Evolutionary conservation across 2,329 filamentous ascomycete genomes (phyloP).

Genomic region (Ophiostoma perfectum): DNA sequence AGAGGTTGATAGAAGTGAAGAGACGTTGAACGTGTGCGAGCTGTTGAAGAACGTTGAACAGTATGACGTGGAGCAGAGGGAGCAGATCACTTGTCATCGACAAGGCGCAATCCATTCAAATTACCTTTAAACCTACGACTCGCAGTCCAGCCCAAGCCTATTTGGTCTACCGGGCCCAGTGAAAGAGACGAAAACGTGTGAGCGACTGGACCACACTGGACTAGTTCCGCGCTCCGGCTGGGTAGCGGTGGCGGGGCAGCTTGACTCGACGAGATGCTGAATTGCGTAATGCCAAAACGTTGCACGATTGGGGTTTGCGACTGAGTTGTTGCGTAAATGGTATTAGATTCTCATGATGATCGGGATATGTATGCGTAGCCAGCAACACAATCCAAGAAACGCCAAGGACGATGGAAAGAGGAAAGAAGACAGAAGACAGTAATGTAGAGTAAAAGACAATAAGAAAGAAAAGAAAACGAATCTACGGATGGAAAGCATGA

Average conservation of each 20-base stretch:
- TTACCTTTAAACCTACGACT: not conserved
- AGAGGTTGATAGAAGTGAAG: not conserved
- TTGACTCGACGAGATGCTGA: not conserved
- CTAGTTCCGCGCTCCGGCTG: not conserved
- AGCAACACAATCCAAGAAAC: not conserved
- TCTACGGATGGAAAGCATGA: no score
- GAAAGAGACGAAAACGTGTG: not conserved
- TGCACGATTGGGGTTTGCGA: not conserved
- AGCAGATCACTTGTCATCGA: not conserved
- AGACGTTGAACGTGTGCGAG: not conserved
- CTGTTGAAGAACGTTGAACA: not conserved
- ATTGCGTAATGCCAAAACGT: not conserved
- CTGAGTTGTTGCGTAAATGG: no score
- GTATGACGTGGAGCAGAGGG: not conserved
- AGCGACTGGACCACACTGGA: not conserved
- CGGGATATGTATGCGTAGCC: no score
- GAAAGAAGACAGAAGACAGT: not conserved
- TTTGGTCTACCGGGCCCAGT: not conserved
- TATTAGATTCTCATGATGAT: not conserved
- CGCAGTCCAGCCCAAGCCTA: not conserved
- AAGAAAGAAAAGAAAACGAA: not conserved
- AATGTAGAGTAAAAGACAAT: not conserved
- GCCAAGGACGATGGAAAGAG: not conserved
- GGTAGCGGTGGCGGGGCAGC: conserved; percentile 3
- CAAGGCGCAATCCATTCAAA: not conserved